Conservation (phyloP, 805 yeast genomes). For the Aciculoconidium aculeatum region DNA sequence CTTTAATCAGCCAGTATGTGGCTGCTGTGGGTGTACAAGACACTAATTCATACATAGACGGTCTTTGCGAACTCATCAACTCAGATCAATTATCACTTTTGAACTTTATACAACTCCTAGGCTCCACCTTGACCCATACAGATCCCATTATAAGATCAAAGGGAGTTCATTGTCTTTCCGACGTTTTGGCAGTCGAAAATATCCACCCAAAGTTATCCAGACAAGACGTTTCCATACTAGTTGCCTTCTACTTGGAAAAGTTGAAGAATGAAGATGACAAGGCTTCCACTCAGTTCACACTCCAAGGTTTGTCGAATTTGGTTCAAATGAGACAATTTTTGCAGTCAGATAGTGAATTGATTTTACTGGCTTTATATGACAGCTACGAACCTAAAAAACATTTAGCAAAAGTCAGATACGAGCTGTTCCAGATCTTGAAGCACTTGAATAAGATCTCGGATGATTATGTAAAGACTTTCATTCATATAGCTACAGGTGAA, state of each 20-base stretch:
- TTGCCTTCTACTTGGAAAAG: constrained; percentile 59
- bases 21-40: constrained; percentile 26
- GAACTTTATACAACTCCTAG: constrained; percentile 51
- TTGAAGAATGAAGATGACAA: constrained; percentile 47
- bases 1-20: constrained; percentile 33
- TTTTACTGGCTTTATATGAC: constrained; percentile 5
- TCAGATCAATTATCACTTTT: constrained; percentile 32
- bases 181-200: constrained; percentile 24
- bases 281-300: constrained; percentile 44
- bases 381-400: constrained; percentile 50
- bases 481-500: constrained; percentile 75
- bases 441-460: constrained; percentile 25
- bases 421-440: constrained; percentile 47
- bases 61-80: constrained; percentile 20
- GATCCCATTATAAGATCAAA: constrained; percentile 48
- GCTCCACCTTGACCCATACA: constrained; percentile 58
- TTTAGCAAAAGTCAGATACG: constrained; percentile 58
- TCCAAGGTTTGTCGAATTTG: constrained; percentile 50
- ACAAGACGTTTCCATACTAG: constrained; percentile 45
- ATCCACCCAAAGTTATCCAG: constrained; percentile 19
- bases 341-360: constrained; percentile 13
- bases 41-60: constrained; percentile 13
- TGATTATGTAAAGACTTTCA: constrained; percentile 36
- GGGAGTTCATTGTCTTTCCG: constrained; percentile 37
- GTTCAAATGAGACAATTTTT: constrained; percentile 46